A percentile compares a stretch with the other conserved stretches of the same genome.
Conservation (phyloP, 148 eudicot genomes). For the Chenopodium berlandieri region DNA sequence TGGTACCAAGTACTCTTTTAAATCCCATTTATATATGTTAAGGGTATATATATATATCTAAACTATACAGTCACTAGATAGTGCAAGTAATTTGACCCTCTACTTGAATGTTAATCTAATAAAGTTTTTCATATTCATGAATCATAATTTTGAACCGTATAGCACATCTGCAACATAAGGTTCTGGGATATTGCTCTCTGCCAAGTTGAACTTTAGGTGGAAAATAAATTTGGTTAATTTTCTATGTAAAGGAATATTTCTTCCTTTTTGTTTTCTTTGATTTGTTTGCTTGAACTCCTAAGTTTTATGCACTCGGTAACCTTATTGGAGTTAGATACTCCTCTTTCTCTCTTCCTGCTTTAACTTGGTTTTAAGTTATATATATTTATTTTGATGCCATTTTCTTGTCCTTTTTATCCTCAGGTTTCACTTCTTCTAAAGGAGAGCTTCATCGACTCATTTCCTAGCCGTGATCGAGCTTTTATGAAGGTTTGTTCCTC, state of each 20-base stretch:
- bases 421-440: slow-evolving; percentile 91
- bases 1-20: neutral
- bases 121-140: neutral
- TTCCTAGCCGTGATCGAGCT: slow-evolving; percentile 72
- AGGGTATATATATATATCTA: neutral
- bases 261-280: neutral
- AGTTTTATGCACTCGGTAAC: neutral
- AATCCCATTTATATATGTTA: neutral
- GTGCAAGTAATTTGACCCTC: neutral
- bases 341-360: neutral
- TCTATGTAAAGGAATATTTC: neutral
- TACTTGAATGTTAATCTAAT: neutral
- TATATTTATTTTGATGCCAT: neutral
- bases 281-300: neutral
- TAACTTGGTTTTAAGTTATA: neutral
- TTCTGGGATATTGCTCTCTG: neutral
- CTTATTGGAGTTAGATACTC: neutral
- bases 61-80: neutral
- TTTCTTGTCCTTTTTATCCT: slow-evolving; percentile 6
- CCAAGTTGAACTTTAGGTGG: neutral
- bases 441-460: slow-evolving; percentile 96
- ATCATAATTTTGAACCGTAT: neutral
- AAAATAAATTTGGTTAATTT: neutral
- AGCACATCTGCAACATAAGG: neutral
- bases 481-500: slow-evolving; percentile 75